phyloP scores from a whole-genome alignment of 2,329 filamentous ascomycete genomes.

The Chaetomium olivaceum region DNA sequence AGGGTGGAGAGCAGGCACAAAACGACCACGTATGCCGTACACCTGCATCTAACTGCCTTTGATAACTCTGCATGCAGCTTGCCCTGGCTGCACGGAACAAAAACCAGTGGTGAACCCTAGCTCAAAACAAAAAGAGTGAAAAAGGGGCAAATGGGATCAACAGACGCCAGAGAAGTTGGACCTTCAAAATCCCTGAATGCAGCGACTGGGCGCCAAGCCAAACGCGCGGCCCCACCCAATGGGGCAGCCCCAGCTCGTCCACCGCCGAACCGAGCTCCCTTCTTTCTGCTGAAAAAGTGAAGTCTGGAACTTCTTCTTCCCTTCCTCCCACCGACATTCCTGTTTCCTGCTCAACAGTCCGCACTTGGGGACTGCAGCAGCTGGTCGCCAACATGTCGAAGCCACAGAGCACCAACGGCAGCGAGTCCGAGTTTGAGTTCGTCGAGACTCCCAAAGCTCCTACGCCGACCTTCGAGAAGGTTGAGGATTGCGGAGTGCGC shows the following conservation, averaged over 20 bases:
- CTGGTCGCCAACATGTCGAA: slow-evolving; percentile 48
- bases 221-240: background rate
- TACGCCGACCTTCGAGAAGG: slow-evolving; percentile 51
- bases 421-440: slow-evolving; percentile 64
- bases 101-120: background rate
- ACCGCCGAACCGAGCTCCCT: slow-evolving; percentile 15
- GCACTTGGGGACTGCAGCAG: slow-evolving; percentile 26
- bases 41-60: background rate
- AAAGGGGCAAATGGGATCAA: slow-evolving; percentile 18
- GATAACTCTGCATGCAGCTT: background rate
- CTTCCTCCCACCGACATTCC: slow-evolving; percentile 13
- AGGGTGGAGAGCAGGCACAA: background rate
- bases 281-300: slow-evolving; percentile 24
- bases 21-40: background rate
- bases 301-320: slow-evolving; percentile 17
- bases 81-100: background rate
- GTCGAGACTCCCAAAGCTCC: slow-evolving; percentile 57
- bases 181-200: slow-evolving; percentile 2
- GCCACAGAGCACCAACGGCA: slow-evolving; percentile 49
- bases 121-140: background rate
- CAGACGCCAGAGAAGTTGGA: background rate
- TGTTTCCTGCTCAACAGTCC: slow-evolving; percentile 25
- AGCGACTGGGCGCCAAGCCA: slow-evolving; percentile 13
- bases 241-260: background rate
- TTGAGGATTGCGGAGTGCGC: slow-evolving; percentile 56